Percentiles rank a stretch among this genome's conserved stretches.
These are phyloP conservation scores for Pseudogymnoascus destructans DNA, from an alignment of 2,329 filamentous ascomycete genomes.

Conservation along the genomic window DNA sequence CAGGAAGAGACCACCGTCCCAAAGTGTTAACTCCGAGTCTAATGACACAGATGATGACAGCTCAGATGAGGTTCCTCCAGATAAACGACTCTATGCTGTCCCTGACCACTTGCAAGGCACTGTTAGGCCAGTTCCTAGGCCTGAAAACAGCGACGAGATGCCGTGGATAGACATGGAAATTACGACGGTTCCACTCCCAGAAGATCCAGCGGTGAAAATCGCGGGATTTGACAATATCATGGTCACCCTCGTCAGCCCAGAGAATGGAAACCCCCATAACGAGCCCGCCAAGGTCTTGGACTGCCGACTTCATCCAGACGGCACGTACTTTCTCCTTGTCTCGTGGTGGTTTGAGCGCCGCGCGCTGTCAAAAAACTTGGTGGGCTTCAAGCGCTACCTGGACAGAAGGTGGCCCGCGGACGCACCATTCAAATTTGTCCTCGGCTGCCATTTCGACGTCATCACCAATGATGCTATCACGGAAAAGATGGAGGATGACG, in stretches of 20 bases:
- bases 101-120: not conserved
- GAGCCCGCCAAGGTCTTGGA: constrained; percentile 1
- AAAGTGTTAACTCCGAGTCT: not conserved
- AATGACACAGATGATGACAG: not conserved
- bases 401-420: not conserved
- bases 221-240: not conserved
- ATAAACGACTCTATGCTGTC: not conserved
- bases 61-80: not conserved
- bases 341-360: constrained; percentile 4
- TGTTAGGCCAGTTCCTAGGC: not conserved
- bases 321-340: not conserved
- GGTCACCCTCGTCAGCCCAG: not conserved
- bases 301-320: not conserved
- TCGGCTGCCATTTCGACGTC: constrained; percentile 2
- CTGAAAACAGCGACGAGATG: not conserved
- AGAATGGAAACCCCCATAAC: not conserved
- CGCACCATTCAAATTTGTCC: not conserved
- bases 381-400: not conserved
- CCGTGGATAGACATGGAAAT: not conserved
- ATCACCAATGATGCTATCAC: not conserved
- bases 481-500: not conserved
- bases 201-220: not conserved
- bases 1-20: not conserved
- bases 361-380: not conserved
- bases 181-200: not conserved